Conservation (phyloP, 129 eudicot species). For the Calendula officinalis region DNA sequence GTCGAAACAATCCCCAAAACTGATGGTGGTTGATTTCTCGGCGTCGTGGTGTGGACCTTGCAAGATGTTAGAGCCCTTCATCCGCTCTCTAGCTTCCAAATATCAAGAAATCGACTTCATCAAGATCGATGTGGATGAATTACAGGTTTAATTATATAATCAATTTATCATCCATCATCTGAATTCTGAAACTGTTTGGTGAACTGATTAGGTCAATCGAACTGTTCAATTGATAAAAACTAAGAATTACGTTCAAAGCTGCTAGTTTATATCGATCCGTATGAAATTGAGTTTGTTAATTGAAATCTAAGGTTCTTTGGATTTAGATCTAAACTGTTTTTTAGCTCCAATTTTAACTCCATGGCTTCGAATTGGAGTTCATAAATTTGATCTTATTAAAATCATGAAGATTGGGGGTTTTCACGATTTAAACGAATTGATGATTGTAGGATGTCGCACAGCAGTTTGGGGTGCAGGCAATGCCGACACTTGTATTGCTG, state of each 20-base stretch:
- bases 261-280: conserved; percentile 5
- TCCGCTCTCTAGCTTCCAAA: conserved; percentile 49
- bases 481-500: conserved; percentile 73
- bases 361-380: conserved; percentile 5
- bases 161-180: not conserved
- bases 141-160: conserved; percentile 38
- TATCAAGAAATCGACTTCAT: conserved; percentile 62
- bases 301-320: conserved; percentile 11
- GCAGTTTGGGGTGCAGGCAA: conserved; percentile 64
- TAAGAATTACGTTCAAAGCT: conserved; percentile 6
- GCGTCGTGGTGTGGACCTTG: conserved; percentile 99
- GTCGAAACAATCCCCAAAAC: conserved; percentile 59
- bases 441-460: conserved; percentile 61
- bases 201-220: conserved; percentile 10
- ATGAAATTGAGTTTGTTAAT: not conserved
- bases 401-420: not conserved
- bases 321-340: conserved; percentile 8
- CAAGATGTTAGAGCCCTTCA: conserved; percentile 72
- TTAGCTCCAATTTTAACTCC: conserved; percentile 8
- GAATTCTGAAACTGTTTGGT: not conserved
- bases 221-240: not conserved
- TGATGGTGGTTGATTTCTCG: conserved; percentile 83
- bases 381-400: not conserved
- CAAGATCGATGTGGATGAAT: conserved; percentile 84
- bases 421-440: not conserved